These are phyloP conservation scores for Ogataea hybrid DNA, from an alignment of 1,139 yeast genomes.

Conservation along the genomic window DNA sequence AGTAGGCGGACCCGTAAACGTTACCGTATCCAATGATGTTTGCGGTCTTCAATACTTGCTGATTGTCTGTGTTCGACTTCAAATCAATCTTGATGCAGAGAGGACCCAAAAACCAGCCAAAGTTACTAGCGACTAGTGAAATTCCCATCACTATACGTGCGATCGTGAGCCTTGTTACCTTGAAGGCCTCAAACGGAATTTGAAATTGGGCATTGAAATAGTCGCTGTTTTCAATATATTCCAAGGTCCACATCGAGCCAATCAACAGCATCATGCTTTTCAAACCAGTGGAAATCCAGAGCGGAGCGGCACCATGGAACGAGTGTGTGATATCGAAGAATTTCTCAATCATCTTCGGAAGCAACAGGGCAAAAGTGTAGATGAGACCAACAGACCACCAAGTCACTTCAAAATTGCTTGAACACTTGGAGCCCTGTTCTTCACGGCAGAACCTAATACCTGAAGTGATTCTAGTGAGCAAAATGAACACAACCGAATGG, in stretches of 20 bases:
- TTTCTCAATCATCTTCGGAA: slow-evolving; percentile 67
- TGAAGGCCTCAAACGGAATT: slow-evolving; percentile 39
- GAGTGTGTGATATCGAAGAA: slow-evolving; percentile 74
- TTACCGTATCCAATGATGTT: slow-evolving; percentile 78
- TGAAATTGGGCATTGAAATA: slow-evolving; percentile 25
- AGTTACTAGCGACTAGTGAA: slow-evolving; percentile 68
- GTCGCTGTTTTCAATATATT: slow-evolving; percentile 57
- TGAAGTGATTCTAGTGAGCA: slow-evolving; percentile 60
- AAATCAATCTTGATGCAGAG: slow-evolving; percentile 70
- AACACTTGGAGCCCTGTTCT: slow-evolving; percentile 81
- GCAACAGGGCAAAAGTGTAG: slow-evolving; percentile 50
- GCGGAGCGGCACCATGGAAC: slow-evolving; percentile 80
- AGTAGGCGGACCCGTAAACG: slow-evolving; percentile 83
- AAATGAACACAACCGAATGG: slow-evolving; percentile 64
- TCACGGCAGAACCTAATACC: slow-evolving; percentile 80
- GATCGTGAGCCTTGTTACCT: slow-evolving; percentile 57
- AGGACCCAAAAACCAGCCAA: slow-evolving; percentile 87
- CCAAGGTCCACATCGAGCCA: slow-evolving; percentile 78
- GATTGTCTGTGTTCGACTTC: slow-evolving; percentile 10
- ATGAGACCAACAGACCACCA: slow-evolving; percentile 61
- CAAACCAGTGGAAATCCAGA: slow-evolving; percentile 75
- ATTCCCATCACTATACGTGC: slow-evolving; percentile 75
- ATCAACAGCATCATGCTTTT: slow-evolving; percentile 55
- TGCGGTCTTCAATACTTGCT: slow-evolving; percentile 28
- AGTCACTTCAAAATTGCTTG: slow-evolving; percentile 64